Evolutionary conservation across 176 grass and related monocot species (phyloP).

Genomic region (Melocanna baccifera): DNA sequence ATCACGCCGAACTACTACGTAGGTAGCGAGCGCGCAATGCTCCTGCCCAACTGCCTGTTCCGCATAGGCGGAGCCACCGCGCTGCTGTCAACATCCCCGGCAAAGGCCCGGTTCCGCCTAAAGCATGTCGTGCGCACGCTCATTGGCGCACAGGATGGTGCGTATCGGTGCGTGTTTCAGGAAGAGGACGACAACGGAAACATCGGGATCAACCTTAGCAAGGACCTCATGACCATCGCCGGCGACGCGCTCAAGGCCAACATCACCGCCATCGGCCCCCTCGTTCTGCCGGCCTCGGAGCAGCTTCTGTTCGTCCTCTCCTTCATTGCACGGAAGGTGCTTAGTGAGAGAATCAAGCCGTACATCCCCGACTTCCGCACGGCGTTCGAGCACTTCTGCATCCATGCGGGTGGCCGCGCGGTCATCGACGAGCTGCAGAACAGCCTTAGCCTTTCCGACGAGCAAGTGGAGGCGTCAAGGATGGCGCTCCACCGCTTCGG

Average conservation of each 20-base stretch:
- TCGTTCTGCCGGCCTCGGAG: constrained; percentile 66
- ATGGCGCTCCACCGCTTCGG: constrained; percentile 82
- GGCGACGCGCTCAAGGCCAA: constrained; percentile 63
- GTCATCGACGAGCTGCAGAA: constrained; percentile 89
- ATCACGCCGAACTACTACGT: constrained; percentile 64
- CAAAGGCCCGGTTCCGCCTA: constrained; percentile 34
- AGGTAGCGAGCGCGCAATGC: constrained; percentile 56
- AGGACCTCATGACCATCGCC: constrained; percentile 60
- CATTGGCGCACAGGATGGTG: constrained; percentile 31
- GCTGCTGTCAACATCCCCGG: constrained; percentile 18
- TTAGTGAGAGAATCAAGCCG: constrained; percentile 32
- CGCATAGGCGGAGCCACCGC: constrained; percentile 61
- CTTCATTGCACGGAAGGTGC: constrained; percentile 48
- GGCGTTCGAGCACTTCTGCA: constrained; percentile 96
- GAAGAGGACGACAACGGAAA: constrained; percentile 48
- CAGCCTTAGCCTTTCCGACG: constrained; percentile 45
- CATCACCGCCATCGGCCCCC: constrained; percentile 55
- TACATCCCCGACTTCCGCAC: constrained; percentile 56
- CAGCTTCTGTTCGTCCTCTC: constrained; percentile 57
- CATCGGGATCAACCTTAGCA: constrained; percentile 56
- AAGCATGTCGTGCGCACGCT: constrained; percentile 53
- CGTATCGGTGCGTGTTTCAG: constrained; percentile 64
- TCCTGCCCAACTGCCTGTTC: constrained; percentile 71
- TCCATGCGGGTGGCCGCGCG: constrained; percentile 69
- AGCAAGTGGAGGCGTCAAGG: constrained; percentile 70